Base-by-base conservation (phyloP, 495 filamentous ascomycete species). In the Viridothelium virens region DNA sequence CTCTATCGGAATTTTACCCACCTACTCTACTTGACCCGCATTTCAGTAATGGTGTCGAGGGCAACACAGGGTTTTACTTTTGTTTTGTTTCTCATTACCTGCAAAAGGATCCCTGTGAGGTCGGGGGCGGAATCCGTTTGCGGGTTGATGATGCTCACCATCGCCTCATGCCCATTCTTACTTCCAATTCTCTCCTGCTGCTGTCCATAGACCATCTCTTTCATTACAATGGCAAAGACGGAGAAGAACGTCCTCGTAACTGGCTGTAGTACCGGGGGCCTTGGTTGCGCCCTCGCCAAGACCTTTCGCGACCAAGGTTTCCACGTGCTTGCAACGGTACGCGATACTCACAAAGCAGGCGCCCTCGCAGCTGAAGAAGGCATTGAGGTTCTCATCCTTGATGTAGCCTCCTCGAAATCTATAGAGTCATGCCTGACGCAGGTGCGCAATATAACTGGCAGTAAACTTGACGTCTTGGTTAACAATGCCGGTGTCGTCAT, bases 251-350 rank as follows among this genome's bases (percentile, higher is more conserved):
- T 61, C 46, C 70, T 84, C 0, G 79, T 83, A 46, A 83, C 80
- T 14, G 80, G 80, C 59, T 83, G 78, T 71, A 79, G 73, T 68
- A 70, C 76, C 53, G 80, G 76, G 38, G 77, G 80, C 62, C 71
- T 82, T 62, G 77, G 81, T 12, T 70, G 72, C 9, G 77, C 79
- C 6, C 70, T 81, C 18, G 80, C 79, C 41, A 69, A 71, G 31
- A 70, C 47, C 41, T 80, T 80, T 68, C 74, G 75, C 62, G 48
- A 69, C 1, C 69, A 70, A 48, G 77, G 76, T 36, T 74, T 74
- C 14, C 70, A 74, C 16, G 79, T 84, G 47, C 81, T 80, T 62
- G 81, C 80, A 1, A 79, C 78, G 11, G 75, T 76, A 34, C 79
- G 82, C 63, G 76, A 79, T 63, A 62, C 71, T 1, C 53, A 72